Percentiles rank a stretch among this genome's conserved stretches.
phyloP scores from a whole-genome alignment of 148 eudicot genomes.

The Silene uniflora region DNA sequence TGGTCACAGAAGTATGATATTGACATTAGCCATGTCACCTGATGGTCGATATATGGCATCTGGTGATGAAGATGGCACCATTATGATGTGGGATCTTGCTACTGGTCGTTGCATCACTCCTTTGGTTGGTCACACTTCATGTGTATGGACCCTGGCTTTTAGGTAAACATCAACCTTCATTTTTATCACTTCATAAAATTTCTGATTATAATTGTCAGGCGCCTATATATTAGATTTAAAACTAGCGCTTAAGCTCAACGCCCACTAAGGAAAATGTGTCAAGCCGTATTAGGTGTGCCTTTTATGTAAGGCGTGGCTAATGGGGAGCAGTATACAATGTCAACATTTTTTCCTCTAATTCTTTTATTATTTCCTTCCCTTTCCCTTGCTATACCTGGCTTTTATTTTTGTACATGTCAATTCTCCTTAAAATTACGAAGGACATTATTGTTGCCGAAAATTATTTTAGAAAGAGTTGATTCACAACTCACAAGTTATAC shows the following conservation, averaged over 20 bases:
- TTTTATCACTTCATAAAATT: not conserved
- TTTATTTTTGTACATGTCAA: too few relatives aligned
- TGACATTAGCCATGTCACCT: constrained; percentile 95
- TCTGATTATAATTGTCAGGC: not conserved
- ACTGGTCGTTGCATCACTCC: constrained; percentile 90
- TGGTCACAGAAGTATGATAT: constrained; percentile 88
- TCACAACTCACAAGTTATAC: not conserved
- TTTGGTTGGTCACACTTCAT: constrained; percentile 87
- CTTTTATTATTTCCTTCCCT: too few relatives aligned
- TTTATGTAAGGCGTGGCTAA: not conserved
- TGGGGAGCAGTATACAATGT: too few relatives aligned
- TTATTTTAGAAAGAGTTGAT: not conserved
- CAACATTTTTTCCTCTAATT: too few relatives aligned
- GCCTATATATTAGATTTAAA: too few relatives aligned
- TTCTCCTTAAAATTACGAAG: too few relatives aligned
- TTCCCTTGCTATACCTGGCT: too few relatives aligned
- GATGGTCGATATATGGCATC: constrained; percentile 99
- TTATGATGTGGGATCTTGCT: constrained; percentile 99
- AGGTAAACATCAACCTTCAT: constrained; percentile 41
- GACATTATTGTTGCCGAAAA: too few relatives aligned
- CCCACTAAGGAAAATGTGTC: not conserved
- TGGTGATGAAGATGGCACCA: constrained; percentile 95
- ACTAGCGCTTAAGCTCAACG: too few relatives aligned
- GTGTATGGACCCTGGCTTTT: constrained; percentile 93
- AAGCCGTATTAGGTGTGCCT: not conserved